Conservation (phyloP, 768 basidiomycete species). For the Pluteus cervinus region DNA sequence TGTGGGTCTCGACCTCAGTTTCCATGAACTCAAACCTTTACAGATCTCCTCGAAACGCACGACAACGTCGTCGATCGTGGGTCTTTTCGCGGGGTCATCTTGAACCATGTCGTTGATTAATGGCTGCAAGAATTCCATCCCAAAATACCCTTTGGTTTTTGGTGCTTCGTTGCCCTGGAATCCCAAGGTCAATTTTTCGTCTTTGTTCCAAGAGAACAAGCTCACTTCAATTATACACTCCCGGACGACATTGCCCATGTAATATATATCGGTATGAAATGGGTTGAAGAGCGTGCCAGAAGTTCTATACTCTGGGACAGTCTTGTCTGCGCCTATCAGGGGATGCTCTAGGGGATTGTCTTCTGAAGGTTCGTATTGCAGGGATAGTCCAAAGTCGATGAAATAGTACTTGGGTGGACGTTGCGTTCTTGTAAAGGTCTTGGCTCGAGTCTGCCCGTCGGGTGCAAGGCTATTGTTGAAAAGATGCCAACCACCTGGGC, state of each 20-base stretch:
- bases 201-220: neutral
- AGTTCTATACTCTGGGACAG: too few species aligned
- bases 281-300: slow-evolving; percentile 33
- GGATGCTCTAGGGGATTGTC: slow-evolving; percentile 16
- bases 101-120: slow-evolving; percentile 20
- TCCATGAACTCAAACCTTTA: slow-evolving; percentile 9
- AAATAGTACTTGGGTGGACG: slow-evolving; percentile 21
- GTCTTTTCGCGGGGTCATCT: slow-evolving; percentile 17
- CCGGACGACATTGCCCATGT: slow-evolving; percentile 31
- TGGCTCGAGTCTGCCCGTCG: slow-evolving; percentile 2
- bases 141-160: too few species aligned
- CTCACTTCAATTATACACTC: slow-evolving; percentile 26
- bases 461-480: slow-evolving; percentile 12
- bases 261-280: slow-evolving; percentile 39
- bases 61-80: slow-evolving; percentile 18
- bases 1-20: slow-evolving; percentile 22
- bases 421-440: slow-evolving; percentile 14
- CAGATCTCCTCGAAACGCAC: slow-evolving; percentile 12
- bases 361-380: slow-evolving; percentile 18
- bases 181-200: neutral
- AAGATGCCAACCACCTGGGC: slow-evolving; percentile 17
- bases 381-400: slow-evolving; percentile 25
- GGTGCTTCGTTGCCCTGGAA: too few species aligned
- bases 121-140: slow-evolving; percentile 10
- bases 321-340: slow-evolving; percentile 31